Evolutionary conservation across 768 basidiomycete species (phyloP), one percentile per base, ranked within the genome.

Genomic region (Amanita rimosa): DNA sequence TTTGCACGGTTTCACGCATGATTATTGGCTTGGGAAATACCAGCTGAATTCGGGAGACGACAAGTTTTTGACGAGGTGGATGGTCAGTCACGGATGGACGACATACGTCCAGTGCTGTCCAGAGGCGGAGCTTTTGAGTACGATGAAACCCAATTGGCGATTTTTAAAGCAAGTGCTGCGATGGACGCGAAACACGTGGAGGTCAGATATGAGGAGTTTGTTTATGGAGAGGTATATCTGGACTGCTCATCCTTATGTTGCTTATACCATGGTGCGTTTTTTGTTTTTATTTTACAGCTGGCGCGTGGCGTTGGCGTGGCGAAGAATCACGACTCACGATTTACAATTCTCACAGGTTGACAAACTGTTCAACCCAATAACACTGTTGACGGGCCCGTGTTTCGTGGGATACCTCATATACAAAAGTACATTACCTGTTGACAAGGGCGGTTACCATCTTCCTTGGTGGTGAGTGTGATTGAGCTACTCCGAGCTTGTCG

Each of bases 101-200:
- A 94, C 90, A n/a, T 93, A 90, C 62, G 87, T 94, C 27, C 89
- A 91, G 61, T 79, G 77, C 61, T 91, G 85, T 70, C 79, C 76
- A 61, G 85, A 89, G 66, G 84, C 81, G 11, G 91, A 94, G 66
- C 69, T 94, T 11, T 68, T 92, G 52, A 85, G 82, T 61, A 94
- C 91, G 45, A 97, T 94, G 92, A 95, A 95, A 66, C 90, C 90
- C 22, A 89, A 95, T 67, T 95, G 91, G 92, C 75, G 88, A 46
- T 95, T 95, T 69, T 67, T 94, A 65, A 92, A 93, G 68, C 93
- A 95, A 62, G 92, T 94, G 10, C 66, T 95, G 46, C 70, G 92
- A 53, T 94, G 91, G 92, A 95, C 91, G 13, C 69, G 92, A 53
- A 95, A 95, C 69, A 95, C 91, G 2, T 95, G 93, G 91, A 71